Percentiles rank a stretch among this genome's conserved stretches.
phyloP scores from a whole-genome alignment of 495 filamentous ascomycete genomes.

The Penicillium longicatenatum region DNA sequence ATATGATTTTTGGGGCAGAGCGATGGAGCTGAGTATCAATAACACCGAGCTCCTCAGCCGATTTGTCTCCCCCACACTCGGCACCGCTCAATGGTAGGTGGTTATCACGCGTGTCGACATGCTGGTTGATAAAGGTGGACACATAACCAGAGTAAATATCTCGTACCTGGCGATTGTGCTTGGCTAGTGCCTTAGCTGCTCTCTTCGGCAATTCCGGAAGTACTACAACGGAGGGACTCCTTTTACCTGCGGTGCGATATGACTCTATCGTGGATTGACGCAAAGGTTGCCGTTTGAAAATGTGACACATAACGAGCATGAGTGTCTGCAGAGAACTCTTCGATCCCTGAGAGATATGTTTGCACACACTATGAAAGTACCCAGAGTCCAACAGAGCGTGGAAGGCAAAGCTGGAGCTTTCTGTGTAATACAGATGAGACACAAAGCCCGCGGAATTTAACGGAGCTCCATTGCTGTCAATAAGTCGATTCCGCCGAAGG shows the following conservation, averaged over 20 bases:
- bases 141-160: conserved; percentile 68
- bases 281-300: conserved; percentile 61
- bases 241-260: conserved; percentile 42
- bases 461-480: conserved; percentile 59
- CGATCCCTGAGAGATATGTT: conserved; percentile 41
- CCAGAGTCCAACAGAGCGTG: conserved; percentile 68
- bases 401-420: conserved; percentile 71
- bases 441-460: conserved; percentile 69
- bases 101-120: conserved; percentile 53
- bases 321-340: conserved; percentile 44
- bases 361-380: conserved; percentile 66
- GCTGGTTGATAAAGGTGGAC: conserved; percentile 64
- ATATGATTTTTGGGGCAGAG: conserved; percentile 48
- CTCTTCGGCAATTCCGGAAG: conserved; percentile 61
- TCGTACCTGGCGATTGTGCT: conserved; percentile 65
- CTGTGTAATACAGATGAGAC: conserved; percentile 72
- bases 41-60: background rate
- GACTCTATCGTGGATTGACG: conserved; percentile 43
- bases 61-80: background rate
- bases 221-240: conserved; percentile 59
- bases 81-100: conserved; percentile 57
- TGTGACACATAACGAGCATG: conserved; percentile 67
- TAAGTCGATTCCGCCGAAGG: conserved; percentile 64
- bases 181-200: conserved; percentile 54
- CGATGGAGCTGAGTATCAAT: conserved; percentile 5